Evolutionary conservation across 2,329 filamentous ascomycete genomes (phyloP), one percentile per base, ranked within the genome.

Genomic region (Lasiodiplodia sp.): DNA sequence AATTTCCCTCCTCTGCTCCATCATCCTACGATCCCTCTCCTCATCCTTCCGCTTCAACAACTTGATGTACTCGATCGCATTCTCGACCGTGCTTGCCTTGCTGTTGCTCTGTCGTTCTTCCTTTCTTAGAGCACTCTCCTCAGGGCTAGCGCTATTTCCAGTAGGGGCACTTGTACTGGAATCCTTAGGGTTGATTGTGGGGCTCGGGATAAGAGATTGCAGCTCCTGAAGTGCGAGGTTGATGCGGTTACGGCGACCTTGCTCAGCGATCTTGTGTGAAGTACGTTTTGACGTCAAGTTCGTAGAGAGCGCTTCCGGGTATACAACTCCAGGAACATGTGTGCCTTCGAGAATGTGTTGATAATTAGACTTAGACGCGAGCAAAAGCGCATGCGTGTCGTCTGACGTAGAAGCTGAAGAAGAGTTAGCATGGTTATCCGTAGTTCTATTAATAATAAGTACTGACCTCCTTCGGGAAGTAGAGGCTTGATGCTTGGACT

Each of bases 71-170:
- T 94, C 91, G 74, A 98, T 98, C 1, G 96, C 96, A 81, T 92
- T 90, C 80, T 99, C 96, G n/a, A 99, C 96, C 0, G 96, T 97
- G 73, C 92, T 97, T 1, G 96, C 96, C 79, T 98, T 99, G 81
- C 94, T 97, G 75, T 91, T 94, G 38, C 91, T 89, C 65, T 88
- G 86, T 25, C 51, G 38, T 12, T 81, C 83, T 10, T 75, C 74
- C 69, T 76, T 75, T 69, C 80, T 82, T 56, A 53, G 34, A 28
- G 44, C 14, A 7, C 28, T 56, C 31, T 68, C 68, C 71, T 68
- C 76, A 76, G 23, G 75, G 73, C 66, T 70, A 10, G 73, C 75
- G 18, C 63, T 63, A 53, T 12, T 70, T 70, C 11, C 76, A 70
- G 25, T 68, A 79, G 74, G 70, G 82, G 80, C 68, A 79, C 7